Evolutionary conservation across 2,329 filamentous ascomycete species (phyloP).

Genomic region (Gaeumannomyces tritici): DNA sequence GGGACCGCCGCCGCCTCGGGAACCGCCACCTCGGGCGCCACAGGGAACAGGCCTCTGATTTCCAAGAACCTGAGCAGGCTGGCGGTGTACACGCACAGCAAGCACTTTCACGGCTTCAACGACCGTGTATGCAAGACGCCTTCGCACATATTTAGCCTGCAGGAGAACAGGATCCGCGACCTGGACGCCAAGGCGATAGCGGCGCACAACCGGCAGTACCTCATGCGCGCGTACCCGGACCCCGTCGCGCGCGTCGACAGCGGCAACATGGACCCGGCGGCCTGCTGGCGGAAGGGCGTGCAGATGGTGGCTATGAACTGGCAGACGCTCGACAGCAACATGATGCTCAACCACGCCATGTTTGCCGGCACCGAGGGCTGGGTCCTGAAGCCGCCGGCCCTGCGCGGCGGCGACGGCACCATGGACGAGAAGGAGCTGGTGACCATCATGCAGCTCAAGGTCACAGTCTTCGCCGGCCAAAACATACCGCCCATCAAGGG

Average conservation of each 20-base stretch:
- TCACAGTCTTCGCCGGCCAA: slow-evolving; percentile 70
- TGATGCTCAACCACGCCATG: slow-evolving; percentile 98
- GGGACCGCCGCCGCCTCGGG: slow-evolving; percentile 9
- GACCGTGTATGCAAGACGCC: slow-evolving; percentile 51
- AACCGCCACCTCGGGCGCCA: slow-evolving; percentile 7
- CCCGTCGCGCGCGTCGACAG: slow-evolving; percentile 64
- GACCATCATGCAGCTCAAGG: slow-evolving; percentile 51
- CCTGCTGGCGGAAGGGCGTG: slow-evolving; percentile 86
- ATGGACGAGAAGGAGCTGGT: slow-evolving; percentile 20
- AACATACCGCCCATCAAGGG: slow-evolving; percentile 42
- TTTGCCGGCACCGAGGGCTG: slow-evolving; percentile 79
- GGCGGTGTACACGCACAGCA: slow-evolving; percentile 80
- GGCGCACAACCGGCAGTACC: slow-evolving; percentile 74
- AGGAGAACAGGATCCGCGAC: slow-evolving; percentile 62
- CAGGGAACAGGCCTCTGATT: slow-evolving; percentile 35
- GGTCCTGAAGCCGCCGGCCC: slow-evolving; percentile 74
- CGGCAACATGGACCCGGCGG: slow-evolving; percentile 88
- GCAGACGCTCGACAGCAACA: slow-evolving; percentile 88
- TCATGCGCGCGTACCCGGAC: slow-evolving; percentile 89
- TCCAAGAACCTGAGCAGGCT: slow-evolving; percentile 62
- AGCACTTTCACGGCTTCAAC: slow-evolving; percentile 66
- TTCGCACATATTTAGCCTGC: slow-evolving; percentile 77
- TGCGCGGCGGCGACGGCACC: slow-evolving; percentile 44
- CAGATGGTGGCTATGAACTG: slow-evolving; percentile 98
- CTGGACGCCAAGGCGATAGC: slow-evolving; percentile 62